Base-by-base conservation (phyloP, 1,139 yeast species). In the Pichia cactophila region DNA sequence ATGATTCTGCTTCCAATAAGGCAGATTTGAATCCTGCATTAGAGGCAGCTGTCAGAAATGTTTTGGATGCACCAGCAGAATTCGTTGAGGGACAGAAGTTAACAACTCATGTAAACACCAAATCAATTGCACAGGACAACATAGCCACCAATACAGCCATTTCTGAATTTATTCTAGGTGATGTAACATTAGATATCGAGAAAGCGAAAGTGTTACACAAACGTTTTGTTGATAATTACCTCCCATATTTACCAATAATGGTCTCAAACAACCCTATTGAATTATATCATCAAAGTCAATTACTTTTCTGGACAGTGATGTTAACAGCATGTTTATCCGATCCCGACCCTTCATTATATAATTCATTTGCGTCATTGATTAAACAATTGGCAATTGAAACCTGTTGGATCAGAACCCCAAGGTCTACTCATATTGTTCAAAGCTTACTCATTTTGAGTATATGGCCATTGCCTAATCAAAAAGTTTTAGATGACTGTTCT, bases 381-480 rank as follows among this genome's bases (percentile, higher is more conserved):
- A 87, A 87, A 61, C 95, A 87, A 62, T 70, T 89, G 56, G 96
- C 96, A 0, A 87, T 88, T 53, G 95, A 87, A 61, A 87, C 95
- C 0, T 88, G 96, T 66, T 88, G 96, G 95, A 81, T 88, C 48
- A 73, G 90, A 54, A 89, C 97, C 0, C 96, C 97, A 3, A 73
- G 97, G 61, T 86, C 96, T 5, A 87, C 97, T 0, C 96, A 89
- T 63, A 90, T 89, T 36, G 88, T 90, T 11, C 97, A 90, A 63
- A 95, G 96, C 0, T 70, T 90, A 43, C 69, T 89, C 31, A 83
- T 90, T 38, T 72, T 90, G 40, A 81, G 94, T 20, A 80, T 81
- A 35, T 90, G 97, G 97, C 97, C 97, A 0, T 69, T 90, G 43
- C 97, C 97, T 0, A 89, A 89, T 61, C 94, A 86, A 63, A 90